Percentiles rank a stretch among this genome's conserved stretches.
Evolutionary conservation across 2,329 filamentous ascomycete species (phyloP).

Genomic region (Sclerotinia spermophila): DNA sequence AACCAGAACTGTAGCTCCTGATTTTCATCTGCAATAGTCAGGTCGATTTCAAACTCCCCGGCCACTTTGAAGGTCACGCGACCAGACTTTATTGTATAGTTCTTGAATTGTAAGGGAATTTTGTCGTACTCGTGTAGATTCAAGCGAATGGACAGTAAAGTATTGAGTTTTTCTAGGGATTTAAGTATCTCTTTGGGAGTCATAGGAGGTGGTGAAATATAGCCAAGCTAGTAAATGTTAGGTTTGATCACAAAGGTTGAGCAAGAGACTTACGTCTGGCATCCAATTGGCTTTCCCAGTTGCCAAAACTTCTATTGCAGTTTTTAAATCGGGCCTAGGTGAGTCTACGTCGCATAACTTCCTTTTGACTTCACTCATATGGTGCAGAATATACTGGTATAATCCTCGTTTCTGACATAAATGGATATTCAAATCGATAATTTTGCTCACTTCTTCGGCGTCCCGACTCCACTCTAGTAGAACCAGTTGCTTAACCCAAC

Average conservation of each 20-base stretch:
- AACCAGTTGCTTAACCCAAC: constrained; percentile 90
- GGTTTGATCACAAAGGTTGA: not conserved
- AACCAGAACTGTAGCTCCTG: constrained; percentile 85
- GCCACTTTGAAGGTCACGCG: constrained; percentile 82
- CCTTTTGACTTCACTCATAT: constrained; percentile 68
- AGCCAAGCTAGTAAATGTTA: constrained; percentile 58
- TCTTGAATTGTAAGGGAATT: constrained; percentile 69
- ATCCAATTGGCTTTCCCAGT: constrained; percentile 74
- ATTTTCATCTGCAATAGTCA: constrained; percentile 86
- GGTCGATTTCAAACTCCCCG: constrained; percentile 86
- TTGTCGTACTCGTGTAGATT: constrained; percentile 77
- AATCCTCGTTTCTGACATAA: constrained; percentile 59
- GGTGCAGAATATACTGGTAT: constrained; percentile 58
- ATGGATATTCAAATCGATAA: constrained; percentile 83
- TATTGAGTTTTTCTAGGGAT: constrained; percentile 78
- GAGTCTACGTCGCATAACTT: constrained; percentile 70
- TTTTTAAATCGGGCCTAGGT: constrained; percentile 86
- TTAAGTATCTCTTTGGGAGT: constrained; percentile 68
- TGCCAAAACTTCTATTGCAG: constrained; percentile 78
- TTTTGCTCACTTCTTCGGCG: constrained; percentile 72
- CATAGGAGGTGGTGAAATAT: constrained; percentile 69
- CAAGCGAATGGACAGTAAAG: constrained; percentile 75
- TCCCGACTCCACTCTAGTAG: constrained; percentile 86
- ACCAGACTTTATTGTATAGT: constrained; percentile 79
- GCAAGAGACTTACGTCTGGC: constrained; percentile 60